phyloP scores from a whole-genome alignment of 2,329 filamentous ascomycete genomes.

The Aureobasidium sp. region DNA sequence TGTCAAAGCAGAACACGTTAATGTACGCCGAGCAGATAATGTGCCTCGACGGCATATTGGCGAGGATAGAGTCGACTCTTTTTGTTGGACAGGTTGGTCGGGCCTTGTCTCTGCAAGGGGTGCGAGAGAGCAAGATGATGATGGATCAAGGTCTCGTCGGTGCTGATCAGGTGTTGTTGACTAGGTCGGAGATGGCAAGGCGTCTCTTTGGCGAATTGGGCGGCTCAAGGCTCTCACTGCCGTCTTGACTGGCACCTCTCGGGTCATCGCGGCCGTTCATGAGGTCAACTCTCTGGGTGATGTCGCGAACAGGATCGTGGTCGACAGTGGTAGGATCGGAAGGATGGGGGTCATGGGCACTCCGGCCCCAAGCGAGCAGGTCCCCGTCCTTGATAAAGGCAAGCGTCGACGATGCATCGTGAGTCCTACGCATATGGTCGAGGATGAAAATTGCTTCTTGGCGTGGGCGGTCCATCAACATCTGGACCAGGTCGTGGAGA shows the following conservation, averaged over 20 bases:
- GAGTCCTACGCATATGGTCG: conserved; percentile 1
- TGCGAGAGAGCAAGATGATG: background rate
- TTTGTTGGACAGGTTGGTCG: background rate
- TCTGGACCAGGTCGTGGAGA: conserved; percentile 2
- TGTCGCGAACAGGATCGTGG: background rate
- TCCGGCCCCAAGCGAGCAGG: conserved; percentile 9
- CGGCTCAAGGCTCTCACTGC: background rate
- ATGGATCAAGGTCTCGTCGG: background rate
- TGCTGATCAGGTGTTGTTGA: background rate
- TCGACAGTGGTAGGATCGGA: background rate
- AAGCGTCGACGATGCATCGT: background rate
- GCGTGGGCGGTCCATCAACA: conserved; percentile 11
- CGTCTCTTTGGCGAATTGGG: background rate
- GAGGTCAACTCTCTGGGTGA: background rate
- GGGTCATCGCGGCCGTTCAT: background rate
- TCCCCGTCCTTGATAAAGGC: conserved; percentile 11
- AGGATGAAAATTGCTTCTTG: conserved; percentile 7
- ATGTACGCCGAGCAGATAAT: background rate
- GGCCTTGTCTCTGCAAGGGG: background rate
- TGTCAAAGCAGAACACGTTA: background rate
- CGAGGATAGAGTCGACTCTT: background rate
- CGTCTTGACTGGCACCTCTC: background rate
- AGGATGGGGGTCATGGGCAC: background rate
- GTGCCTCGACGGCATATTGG: background rate
- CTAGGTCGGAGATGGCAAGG: conserved; percentile 5